Evolutionary conservation across 805 yeast species (phyloP).

Genomic region (Debaryomyces castellii): DNA sequence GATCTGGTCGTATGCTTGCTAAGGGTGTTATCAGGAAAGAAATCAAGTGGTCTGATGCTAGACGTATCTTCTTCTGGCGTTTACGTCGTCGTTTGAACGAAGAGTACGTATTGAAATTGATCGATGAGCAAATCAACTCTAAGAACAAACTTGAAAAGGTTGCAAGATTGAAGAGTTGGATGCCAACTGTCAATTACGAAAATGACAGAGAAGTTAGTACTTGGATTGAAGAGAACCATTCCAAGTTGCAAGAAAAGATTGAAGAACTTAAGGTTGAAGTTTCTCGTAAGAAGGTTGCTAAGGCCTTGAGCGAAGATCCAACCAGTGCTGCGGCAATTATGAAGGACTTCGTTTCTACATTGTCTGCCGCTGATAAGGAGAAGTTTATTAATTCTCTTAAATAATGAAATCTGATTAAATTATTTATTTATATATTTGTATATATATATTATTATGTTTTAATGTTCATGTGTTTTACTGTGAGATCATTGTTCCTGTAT

Average conservation of each 20-base stretch:
- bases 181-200: constrained; percentile 67
- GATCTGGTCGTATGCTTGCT: constrained; percentile 96
- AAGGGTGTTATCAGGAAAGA: constrained; percentile 88
- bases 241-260: constrained; percentile 56
- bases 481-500: not conserved
- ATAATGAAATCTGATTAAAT: constrained; percentile 5
- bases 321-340: constrained; percentile 28
- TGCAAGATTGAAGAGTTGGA: constrained; percentile 87
- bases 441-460: not conserved
- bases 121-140: constrained; percentile 59
- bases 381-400: constrained; percentile 25
- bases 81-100: constrained; percentile 93
- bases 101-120: constrained; percentile 77
- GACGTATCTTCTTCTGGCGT: constrained; percentile 99
- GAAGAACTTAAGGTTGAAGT: constrained; percentile 65
- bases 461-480: not conserved
- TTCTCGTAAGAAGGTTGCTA: constrained; percentile 63
- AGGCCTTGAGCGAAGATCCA: constrained; percentile 40
- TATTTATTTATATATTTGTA: not conserved
- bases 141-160: constrained; percentile 73
- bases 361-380: constrained; percentile 36
- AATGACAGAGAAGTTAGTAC: constrained; percentile 76
- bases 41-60: constrained; percentile 79
- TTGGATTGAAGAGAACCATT: constrained; percentile 83
- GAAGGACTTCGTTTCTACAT: constrained; percentile 33